These are phyloP conservation scores for Dendrobium officinale DNA, from an alignment of 106 monocot genomes.

Conservation along the genomic window DNA sequence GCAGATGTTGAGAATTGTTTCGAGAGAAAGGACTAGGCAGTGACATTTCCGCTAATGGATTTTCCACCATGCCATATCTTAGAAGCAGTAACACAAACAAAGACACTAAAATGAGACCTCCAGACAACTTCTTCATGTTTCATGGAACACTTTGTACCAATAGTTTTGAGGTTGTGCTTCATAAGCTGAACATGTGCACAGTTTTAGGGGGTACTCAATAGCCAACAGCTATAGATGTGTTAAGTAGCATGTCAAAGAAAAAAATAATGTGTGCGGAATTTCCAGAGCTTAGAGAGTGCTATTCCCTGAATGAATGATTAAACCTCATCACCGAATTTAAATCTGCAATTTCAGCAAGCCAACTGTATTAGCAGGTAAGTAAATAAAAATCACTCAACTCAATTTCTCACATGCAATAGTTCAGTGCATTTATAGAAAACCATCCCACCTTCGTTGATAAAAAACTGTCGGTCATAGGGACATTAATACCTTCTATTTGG, in stretches of 20 bases:
- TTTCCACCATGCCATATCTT: conserved; percentile 59
- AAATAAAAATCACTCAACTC: neutral
- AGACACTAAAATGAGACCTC: conserved; percentile 21
- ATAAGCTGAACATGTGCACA: neutral
- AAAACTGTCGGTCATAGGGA: too few species aligned
- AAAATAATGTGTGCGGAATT: neutral
- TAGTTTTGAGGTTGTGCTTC: neutral
- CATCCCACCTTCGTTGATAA: too few species aligned
- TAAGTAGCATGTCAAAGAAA: neutral
- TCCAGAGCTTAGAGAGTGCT: neutral
- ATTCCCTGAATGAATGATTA: neutral
- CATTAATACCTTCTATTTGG: too few species aligned
- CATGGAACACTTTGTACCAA: neutral
- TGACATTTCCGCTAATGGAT: conserved; percentile 44
- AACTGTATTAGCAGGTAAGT: neutral
- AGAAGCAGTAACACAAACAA: conserved; percentile 39
- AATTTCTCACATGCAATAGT: too few species aligned
- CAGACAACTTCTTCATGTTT: conserved; percentile 53
- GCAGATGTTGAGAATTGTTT: conserved; percentile 41
- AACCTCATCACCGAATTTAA: neutral
- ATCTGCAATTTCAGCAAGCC: conserved; percentile 2
- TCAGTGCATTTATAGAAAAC: too few species aligned
- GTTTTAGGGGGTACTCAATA: neutral
- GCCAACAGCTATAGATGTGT: neutral
- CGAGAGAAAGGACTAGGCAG: conserved; percentile 30